Percentiles rank a stretch among this genome's conserved stretches.
These are phyloP conservation scores for Pisolithus microcarpus DNA, from an alignment of 768 basidiomycete genomes.

Conservation along the genomic window DNA sequence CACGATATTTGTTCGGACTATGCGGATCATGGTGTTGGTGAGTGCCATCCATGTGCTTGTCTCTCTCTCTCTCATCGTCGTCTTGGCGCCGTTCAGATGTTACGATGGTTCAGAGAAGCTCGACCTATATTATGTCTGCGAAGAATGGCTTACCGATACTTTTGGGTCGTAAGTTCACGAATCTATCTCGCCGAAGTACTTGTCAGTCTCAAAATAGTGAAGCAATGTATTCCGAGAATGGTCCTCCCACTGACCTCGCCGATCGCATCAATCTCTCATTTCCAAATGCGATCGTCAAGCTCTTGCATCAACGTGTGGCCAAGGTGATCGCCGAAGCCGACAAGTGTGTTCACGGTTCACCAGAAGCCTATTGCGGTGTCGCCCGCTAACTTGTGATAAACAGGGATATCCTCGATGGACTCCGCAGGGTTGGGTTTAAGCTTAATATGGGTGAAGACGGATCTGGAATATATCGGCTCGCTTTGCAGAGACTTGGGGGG, in stretches of 20 bases:
- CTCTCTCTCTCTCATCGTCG: neutral
- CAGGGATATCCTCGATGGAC: slow-evolving; percentile 47
- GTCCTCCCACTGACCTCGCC: slow-evolving; percentile 36
- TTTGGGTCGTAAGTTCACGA: slow-evolving; percentile 11
- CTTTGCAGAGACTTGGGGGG: slow-evolving; percentile 48
- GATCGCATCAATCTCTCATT: slow-evolving; percentile 42
- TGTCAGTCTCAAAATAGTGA: neutral
- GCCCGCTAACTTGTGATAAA: neutral
- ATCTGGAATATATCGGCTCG: slow-evolving; percentile 37
- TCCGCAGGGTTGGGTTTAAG: slow-evolving; percentile 55
- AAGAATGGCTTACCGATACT: slow-evolving; percentile 32
- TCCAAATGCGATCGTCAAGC: slow-evolving; percentile 21
- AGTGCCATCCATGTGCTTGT: neutral
- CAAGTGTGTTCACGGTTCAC: slow-evolving; percentile 30
- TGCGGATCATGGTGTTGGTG: slow-evolving; percentile 31
- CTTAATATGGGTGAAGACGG: too few species aligned
- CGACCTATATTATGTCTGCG: slow-evolving; percentile 40
- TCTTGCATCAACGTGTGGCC: slow-evolving; percentile 25
- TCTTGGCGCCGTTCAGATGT: slow-evolving; percentile 35
- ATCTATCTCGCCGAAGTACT: neutral
- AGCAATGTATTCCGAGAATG: slow-evolving; percentile 35
- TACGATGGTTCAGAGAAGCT: slow-evolving; percentile 52
- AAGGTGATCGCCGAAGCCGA: slow-evolving; percentile 43
- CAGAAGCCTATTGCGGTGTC: slow-evolving; percentile 11
- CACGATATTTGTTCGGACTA: slow-evolving; percentile 42